Base-by-base conservation (phyloP, 441 rosid species). In the Eruca vesicaria region DNA sequence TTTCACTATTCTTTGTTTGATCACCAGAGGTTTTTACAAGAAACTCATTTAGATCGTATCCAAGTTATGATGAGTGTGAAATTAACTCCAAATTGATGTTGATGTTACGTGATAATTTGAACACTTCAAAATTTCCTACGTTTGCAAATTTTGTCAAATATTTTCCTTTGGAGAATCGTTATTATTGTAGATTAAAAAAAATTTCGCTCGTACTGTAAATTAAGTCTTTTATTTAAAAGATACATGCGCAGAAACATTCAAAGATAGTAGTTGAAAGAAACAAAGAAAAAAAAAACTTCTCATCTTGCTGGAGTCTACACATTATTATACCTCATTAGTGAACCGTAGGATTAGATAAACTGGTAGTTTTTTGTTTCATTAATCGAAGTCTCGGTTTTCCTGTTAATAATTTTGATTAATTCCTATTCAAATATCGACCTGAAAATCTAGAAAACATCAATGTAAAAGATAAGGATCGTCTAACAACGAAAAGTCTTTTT, bases 1-100 rank as follows among this genome's bases (percentile, higher is more conserved):
- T 86, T 93, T 89, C 88, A 78, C 87, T 87, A 87, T 64, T 82
- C 89, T 43, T 90, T 89, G 83, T n/a, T 6, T 58, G 23, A 45
- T 11, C 55, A 48, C 50, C 57, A 26, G 6, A 52, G 43, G 4
- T 4, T 4, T 15, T 16, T 16, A 7, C 1, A 15, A 48, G 55
- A 48, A 7, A 48, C 21, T 15, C 12, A 43, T 20, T 41, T 5
- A 69, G 33, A 36, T 62, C 33, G 9, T 69, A 4, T 7, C 23
- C 8, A 32, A 50, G 14, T 26, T 69, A 7, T 21, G 19, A 36
- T 48, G 19, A 15, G 53, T 45, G 9, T 15, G 55, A 48, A 48
- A 48, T 48, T 48, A 48, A 16, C 20, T 48, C 55, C 20, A 48
- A 48, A 41, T 12, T 38, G 12, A 38, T 38, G 45, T 38, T 38